phyloP scores from a whole-genome alignment of 1,139 yeast genomes.

The Hansenula sp. region DNA sequence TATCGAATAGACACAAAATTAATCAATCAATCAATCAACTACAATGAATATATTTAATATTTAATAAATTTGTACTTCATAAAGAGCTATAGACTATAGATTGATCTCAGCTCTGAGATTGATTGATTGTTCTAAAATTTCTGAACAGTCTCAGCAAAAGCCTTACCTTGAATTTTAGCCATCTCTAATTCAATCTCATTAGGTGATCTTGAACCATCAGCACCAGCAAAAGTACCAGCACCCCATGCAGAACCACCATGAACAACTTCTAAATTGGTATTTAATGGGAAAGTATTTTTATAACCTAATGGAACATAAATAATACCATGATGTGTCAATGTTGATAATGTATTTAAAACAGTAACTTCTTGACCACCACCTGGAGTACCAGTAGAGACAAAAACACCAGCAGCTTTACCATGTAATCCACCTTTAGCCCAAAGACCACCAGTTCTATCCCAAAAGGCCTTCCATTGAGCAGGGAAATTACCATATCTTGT shows the following conservation, averaged over 20 bases:
- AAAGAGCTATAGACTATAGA: too few species aligned
- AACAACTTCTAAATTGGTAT: conserved; percentile 55
- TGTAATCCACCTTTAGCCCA: conserved; percentile 69
- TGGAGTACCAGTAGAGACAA: conserved; percentile 71
- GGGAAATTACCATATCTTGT: conserved; percentile 77
- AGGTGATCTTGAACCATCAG: conserved; percentile 74
- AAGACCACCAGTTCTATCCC: conserved; percentile 74
- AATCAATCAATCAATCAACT: too few species aligned
- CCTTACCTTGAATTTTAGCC: conserved; percentile 52
- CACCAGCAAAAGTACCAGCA: conserved; percentile 73
- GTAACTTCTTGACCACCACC: conserved; percentile 82
- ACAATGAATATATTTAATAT: too few species aligned
- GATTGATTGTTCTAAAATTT: background rate
- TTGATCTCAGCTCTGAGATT: too few species aligned
- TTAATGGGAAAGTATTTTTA: conserved; percentile 50
- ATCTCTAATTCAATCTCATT: conserved; percentile 55
- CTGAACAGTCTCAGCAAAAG: conserved; percentile 27
- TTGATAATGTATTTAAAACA: conserved; percentile 54
- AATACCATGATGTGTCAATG: conserved; percentile 71
- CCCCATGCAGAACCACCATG: conserved; percentile 87
- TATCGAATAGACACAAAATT: too few species aligned
- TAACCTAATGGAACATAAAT: conserved; percentile 74
- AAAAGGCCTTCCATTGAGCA: conserved; percentile 72
- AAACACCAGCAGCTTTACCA: conserved; percentile 70
- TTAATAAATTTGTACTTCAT: background rate